Conservation (phyloP, 768 basidiomycete genomes). For the Lactarius psammicola region DNA sequence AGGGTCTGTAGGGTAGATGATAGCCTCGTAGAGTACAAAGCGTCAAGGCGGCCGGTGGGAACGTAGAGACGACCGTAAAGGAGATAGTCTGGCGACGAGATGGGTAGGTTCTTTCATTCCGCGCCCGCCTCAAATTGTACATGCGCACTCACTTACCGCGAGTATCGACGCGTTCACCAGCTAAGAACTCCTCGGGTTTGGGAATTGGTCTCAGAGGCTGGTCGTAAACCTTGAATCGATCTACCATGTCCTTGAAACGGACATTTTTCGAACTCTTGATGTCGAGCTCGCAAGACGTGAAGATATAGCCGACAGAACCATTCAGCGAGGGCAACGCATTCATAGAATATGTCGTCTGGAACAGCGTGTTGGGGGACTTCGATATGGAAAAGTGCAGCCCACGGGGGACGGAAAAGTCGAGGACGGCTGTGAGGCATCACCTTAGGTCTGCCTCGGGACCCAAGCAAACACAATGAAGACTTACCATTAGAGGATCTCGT, state of each 20-base stretch:
- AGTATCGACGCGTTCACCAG: constrained; percentile 72
- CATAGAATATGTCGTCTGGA: constrained; percentile 90
- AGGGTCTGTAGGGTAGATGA: constrained; percentile 76
- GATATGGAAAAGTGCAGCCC: constrained; percentile 79
- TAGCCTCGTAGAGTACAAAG: constrained; percentile 80
- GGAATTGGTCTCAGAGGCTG: constrained; percentile 77
- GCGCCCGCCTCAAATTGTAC: neutral
- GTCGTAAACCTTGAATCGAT: constrained; percentile 82
- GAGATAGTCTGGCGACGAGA: constrained; percentile 70
- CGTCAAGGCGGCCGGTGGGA: constrained; percentile 85
- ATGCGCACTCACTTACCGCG: constrained; percentile 54
- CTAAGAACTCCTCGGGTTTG: constrained; percentile 78
- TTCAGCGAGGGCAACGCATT: constrained; percentile 91
- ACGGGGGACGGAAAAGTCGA: constrained; percentile 86
- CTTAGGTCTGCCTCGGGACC: neutral
- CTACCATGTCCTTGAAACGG: constrained; percentile 84
- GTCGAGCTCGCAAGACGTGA: constrained; percentile 81
- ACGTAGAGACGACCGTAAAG: constrained; percentile 91
- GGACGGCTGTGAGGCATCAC: constrained; percentile 55
- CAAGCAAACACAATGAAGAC: constrained; percentile 11
- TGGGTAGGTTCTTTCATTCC: neutral
- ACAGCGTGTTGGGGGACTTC: constrained; percentile 85
- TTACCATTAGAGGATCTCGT: constrained; percentile 86
- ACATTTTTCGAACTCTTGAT: constrained; percentile 68
- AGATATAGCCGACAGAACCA: constrained; percentile 91